Evolutionary conservation across 2,329 filamentous ascomycete species (phyloP).

Genomic region (Teratosphaeria zuluensis): DNA sequence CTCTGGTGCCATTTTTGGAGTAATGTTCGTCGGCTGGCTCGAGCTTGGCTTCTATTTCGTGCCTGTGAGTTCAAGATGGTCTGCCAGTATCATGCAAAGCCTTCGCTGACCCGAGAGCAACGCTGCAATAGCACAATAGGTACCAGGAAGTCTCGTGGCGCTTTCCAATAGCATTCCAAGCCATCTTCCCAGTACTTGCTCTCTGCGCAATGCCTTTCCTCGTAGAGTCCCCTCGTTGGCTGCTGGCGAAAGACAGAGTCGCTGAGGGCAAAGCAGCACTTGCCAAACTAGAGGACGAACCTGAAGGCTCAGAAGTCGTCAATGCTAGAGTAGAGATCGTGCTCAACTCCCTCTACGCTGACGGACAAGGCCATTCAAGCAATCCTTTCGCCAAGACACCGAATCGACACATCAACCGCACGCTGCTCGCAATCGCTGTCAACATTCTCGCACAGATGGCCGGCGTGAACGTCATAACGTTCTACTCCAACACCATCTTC

Average conservation of each 20-base stretch:
- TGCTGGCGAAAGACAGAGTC: constrained; percentile 14
- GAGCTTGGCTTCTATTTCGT: constrained; percentile 6
- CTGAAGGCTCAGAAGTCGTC: constrained; percentile 13
- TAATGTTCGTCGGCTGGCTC: constrained; percentile 40
- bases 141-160: constrained; percentile 18
- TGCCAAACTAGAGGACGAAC: constrained; percentile 12
- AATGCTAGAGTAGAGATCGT: constrained; percentile 10
- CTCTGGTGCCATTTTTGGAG: constrained; percentile 1
- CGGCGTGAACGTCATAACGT: constrained; percentile 20
- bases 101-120: neutral
- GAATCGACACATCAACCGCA: constrained; percentile 17
- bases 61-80: constrained; percentile 12
- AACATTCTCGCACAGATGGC: constrained; percentile 17
- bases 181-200: constrained; percentile 32
- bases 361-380: constrained; percentile 12
- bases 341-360: constrained; percentile 12
- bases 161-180: constrained; percentile 35
- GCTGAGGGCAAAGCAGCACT: constrained; percentile 20
- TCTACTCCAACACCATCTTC: constrained; percentile 18
- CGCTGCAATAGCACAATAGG: neutral
- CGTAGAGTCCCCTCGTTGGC: constrained; percentile 18
- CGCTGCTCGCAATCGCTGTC: constrained; percentile 15
- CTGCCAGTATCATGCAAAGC: neutral
- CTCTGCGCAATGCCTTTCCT: constrained; percentile 24
- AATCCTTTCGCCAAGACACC: constrained; percentile 17